Percentiles rank a stretch among this genome's conserved stretches.
Evolutionary conservation across 2,329 filamentous ascomycete species (phyloP).

Genomic region (Ophioceras dolichostomum): DNA sequence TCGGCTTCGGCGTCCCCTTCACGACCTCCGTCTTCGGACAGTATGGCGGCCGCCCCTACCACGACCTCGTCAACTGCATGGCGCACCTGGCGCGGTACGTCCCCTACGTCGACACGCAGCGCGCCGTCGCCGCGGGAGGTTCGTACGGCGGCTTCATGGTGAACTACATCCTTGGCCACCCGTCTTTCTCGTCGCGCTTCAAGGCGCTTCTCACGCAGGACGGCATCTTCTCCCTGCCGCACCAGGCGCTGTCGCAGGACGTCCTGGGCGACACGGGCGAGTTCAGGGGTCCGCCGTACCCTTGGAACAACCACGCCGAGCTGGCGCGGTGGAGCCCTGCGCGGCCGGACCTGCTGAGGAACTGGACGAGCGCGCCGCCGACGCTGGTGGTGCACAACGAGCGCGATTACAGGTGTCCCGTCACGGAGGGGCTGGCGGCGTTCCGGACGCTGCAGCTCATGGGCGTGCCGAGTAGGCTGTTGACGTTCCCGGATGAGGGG

Average conservation of each 20-base stretch:
- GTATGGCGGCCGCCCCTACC: constrained; percentile 42
- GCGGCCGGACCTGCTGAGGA: constrained; percentile 28
- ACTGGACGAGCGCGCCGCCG: constrained; percentile 48
- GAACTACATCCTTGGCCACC: constrained; percentile 44
- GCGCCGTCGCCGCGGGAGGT: constrained; percentile 38
- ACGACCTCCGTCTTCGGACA: constrained; percentile 28
- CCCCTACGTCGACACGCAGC: constrained; percentile 38
- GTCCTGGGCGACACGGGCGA: constrained; percentile 11
- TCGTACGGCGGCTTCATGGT: constrained; percentile 50
- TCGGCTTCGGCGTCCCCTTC: constrained; percentile 36
- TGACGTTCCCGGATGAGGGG: constrained; percentile 64
- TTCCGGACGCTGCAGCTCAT: constrained; percentile 62
- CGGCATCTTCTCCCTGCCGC: constrained; percentile 24
- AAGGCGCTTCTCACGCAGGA: constrained; percentile 43
- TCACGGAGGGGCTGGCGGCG: constrained; percentile 46
- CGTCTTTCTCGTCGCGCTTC: too few relatives aligned
- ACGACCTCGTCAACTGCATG: constrained; percentile 42
- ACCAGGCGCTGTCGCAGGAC: constrained; percentile 9
- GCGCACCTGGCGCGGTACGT: constrained; percentile 33
- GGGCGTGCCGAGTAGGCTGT: constrained; percentile 54
- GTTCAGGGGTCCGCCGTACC: constrained; percentile 28
- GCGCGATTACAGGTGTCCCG: constrained; percentile 46
- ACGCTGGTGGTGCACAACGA: constrained; percentile 63
- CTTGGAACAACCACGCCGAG: constrained; percentile 31
- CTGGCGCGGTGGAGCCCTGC: constrained; percentile 39